phyloP scores from a whole-genome alignment of 495 filamentous ascomycete species.

The Cryomyces minteri region DNA sequence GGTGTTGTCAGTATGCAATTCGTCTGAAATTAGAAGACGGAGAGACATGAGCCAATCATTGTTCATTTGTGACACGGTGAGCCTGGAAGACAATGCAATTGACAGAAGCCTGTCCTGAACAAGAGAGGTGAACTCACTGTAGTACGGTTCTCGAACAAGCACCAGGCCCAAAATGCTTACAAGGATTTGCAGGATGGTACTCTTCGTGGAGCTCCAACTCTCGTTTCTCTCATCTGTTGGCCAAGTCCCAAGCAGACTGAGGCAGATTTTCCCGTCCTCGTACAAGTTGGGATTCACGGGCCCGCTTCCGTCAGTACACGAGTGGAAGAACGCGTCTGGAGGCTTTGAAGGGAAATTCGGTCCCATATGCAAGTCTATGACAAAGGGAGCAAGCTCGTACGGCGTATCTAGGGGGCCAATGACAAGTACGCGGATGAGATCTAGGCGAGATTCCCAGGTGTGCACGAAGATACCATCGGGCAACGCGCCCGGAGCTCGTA shows the following conservation, averaged over 20 bases:
- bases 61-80: no score
- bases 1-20: no score
- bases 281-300: constrained; percentile 45
- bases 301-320: constrained; percentile 25
- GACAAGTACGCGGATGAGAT: constrained; percentile 38
- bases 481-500: constrained; percentile 26
- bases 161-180: constrained; percentile 43
- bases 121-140: constrained; percentile 27
- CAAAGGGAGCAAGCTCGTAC: constrained; percentile 41
- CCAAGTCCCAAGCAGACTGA: constrained; percentile 44
- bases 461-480: constrained; percentile 37
- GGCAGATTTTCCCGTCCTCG: constrained; percentile 42
- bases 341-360: constrained; percentile 27
- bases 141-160: constrained; percentile 39
- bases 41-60: no score
- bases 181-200: constrained; percentile 37
- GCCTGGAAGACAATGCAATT: no score
- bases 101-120: neutral
- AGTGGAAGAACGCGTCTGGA: constrained; percentile 36
- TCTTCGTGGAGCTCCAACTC: constrained; percentile 29
- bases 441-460: constrained; percentile 38
- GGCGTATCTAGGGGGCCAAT: constrained; percentile 40
- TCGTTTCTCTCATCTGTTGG: constrained; percentile 30
- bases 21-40: no score
- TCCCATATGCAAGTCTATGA: constrained; percentile 36